Evolutionary conservation across 2,329 filamentous ascomycete species (phyloP).

Genomic region (Apiospora hydei): DNA sequence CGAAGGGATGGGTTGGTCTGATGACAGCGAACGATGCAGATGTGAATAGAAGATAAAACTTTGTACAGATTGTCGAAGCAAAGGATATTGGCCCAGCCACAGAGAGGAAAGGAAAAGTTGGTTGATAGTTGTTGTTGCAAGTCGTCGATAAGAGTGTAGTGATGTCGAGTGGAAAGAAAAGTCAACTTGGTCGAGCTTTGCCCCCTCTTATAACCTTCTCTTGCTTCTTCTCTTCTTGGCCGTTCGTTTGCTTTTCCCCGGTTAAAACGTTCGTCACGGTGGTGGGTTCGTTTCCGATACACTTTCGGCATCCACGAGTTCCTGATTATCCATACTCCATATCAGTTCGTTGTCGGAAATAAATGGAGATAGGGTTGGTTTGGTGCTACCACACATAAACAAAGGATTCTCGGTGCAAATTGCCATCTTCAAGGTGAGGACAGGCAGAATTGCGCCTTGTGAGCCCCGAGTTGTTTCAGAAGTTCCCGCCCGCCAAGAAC

Average conservation of each 20-base stretch:
- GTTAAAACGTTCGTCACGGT: not conserved
- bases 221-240: too few relatives aligned
- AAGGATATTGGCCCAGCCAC: slow-evolving; percentile 7
- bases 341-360: not conserved
- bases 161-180: not conserved
- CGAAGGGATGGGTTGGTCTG: not conserved
- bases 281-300: slow-evolving; percentile 15
- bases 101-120: not conserved
- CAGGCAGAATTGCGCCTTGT: not conserved
- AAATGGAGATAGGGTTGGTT: not conserved
- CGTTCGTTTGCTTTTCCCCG: not conserved
- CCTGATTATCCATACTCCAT: slow-evolving; percentile 10
- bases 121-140: not conserved
- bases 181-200: not conserved
- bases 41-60: not conserved
- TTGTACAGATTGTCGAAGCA: not conserved
- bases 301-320: not conserved
- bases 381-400: not conserved
- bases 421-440: not conserved
- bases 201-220: not conserved
- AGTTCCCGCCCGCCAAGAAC: not conserved
- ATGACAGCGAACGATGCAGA: not conserved
- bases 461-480: slow-evolving; percentile 15
- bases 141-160: not conserved
- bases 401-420: not conserved